Evolutionary conservation across 768 basidiomycete species (phyloP).

Genomic region (Lactarius sanguifluus): DNA sequence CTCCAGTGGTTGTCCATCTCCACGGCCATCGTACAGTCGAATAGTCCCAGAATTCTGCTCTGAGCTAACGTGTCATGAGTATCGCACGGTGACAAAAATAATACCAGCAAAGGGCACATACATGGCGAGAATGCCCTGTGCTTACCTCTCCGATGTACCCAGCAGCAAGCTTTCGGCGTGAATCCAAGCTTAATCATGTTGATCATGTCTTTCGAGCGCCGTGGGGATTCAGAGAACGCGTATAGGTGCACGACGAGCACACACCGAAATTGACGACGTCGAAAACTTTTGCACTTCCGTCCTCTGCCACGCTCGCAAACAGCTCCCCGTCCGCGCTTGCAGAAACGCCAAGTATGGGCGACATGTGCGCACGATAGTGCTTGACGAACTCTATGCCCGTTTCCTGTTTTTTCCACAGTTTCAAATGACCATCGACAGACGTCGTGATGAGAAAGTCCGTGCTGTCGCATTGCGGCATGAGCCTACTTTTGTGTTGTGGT

Average conservation of each 20-base stretch:
- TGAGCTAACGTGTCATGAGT: constrained; percentile 52
- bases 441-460: constrained; percentile 94
- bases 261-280: constrained; percentile 97
- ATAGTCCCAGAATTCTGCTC: constrained; percentile 75
- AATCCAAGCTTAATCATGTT: constrained; percentile 93
- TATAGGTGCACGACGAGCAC: background rate
- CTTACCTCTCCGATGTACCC: constrained; percentile 89
- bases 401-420: constrained; percentile 99
- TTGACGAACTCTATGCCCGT: constrained; percentile 97
- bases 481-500: background rate
- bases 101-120: constrained; percentile 41
- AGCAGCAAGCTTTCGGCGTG: constrained; percentile 85
- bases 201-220: constrained; percentile 79
- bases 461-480: constrained; percentile 42
- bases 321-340: constrained; percentile 90
- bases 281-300: constrained; percentile 91
- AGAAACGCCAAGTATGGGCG: constrained; percentile 74
- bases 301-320: constrained; percentile 89
- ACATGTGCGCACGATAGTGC: constrained; percentile 91
- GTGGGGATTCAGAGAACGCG: background rate
- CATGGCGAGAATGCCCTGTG: constrained; percentile 86
- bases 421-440: constrained; percentile 91
- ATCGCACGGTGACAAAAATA: background rate
- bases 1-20: constrained; percentile 74
- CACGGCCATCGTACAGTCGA: constrained; percentile 90